A percentile compares a stretch with the other conserved stretches of the same genome.
phyloP scores from a whole-genome alignment of 306 rosid genomes.

The Dryas alaskensis region DNA sequence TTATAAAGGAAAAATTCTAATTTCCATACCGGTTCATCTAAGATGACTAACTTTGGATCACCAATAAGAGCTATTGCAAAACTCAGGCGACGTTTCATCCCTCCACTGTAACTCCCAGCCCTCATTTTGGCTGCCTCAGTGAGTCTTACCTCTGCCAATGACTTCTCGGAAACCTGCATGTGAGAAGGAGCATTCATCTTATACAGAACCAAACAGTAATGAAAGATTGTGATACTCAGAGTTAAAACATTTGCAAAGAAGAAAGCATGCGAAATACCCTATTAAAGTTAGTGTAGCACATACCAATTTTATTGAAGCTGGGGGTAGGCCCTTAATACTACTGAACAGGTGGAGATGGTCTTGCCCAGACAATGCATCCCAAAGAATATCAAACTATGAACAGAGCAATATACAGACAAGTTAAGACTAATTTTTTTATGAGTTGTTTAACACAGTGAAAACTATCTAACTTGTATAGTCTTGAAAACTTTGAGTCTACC shows the following conservation, averaged over 20 bases:
- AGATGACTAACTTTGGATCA: constrained; percentile 79
- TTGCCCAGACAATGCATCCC: constrained; percentile 83
- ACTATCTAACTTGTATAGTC: background rate
- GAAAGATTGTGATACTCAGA: background rate
- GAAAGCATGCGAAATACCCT: background rate
- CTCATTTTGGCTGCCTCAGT: constrained; percentile 63
- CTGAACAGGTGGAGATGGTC: constrained; percentile 90
- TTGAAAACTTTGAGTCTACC: background rate
- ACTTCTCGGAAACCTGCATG: constrained; percentile 55
- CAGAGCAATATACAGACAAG: constrained; percentile 22
- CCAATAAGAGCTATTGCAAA: constrained; percentile 94
- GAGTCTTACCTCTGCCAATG: constrained; percentile 81
- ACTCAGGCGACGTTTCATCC: constrained; percentile 95
- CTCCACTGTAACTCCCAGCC: constrained; percentile 96
- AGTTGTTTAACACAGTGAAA: background rate
- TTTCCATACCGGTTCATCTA: constrained; percentile 87
- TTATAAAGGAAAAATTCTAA: constrained; percentile 10
- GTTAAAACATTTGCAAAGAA: background rate
- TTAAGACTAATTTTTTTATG: constrained; percentile 3
- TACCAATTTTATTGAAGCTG: constrained; percentile 60
- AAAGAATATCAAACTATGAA: constrained; percentile 78
- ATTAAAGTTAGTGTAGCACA: constrained; percentile 13
- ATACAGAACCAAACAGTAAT: background rate
- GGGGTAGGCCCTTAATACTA: constrained; percentile 71
- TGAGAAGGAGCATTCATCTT: constrained; percentile 11